Base-by-base conservation (phyloP, 768 basidiomycete species). In the Lepiota venenata region DNA sequence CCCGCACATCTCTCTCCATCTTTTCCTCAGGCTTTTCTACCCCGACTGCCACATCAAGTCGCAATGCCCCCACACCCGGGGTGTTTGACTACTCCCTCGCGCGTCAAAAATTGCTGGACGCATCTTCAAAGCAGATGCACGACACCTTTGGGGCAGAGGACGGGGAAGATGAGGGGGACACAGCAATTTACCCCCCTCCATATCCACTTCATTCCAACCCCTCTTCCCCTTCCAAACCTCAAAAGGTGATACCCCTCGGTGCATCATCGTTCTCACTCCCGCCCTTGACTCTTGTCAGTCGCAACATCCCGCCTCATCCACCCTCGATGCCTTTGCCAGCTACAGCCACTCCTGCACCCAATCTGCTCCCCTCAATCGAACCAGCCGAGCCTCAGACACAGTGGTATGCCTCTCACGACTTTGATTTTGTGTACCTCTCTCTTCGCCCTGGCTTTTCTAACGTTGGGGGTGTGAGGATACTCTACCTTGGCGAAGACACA, bases 381-480 rank as follows among this genome's bases (percentile, higher is more conserved):
- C 58, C 55, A 29, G 59, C 35, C 38, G 61, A 68, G 36, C 58
- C 53, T 21, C 42, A 58, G 16, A 52, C 62, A 35, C 75, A 69
- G 53, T 66, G 67, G 7, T 68, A 75, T 49, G 71, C 67, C 2
- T 74, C 74, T 7, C 79, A 80, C 61, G 78, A 83, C 18, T 90
- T 91, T 53, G 79, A 83, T 47, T 69, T 90, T 46, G 72, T 79
- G 8, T 93, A 82, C 55, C 48, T 89, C 37, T 78, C 87, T 1
- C 65, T 79, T 16, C 72, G 68, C 44, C 74, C 70, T 4, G 91
- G 91, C 0, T 88, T 88, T 63, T 69, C 73, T 21, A 72, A 72
- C 2, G 75, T 85, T 15, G 90, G 91, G 15, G 90, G 91, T 1
- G 64, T 93, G 54, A 78, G 89, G n/a, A 72, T 89, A 25, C 60